These are phyloP conservation scores for Mycena maculata DNA, from an alignment of 768 basidiomycete species.

Conservation along the genomic window DNA sequence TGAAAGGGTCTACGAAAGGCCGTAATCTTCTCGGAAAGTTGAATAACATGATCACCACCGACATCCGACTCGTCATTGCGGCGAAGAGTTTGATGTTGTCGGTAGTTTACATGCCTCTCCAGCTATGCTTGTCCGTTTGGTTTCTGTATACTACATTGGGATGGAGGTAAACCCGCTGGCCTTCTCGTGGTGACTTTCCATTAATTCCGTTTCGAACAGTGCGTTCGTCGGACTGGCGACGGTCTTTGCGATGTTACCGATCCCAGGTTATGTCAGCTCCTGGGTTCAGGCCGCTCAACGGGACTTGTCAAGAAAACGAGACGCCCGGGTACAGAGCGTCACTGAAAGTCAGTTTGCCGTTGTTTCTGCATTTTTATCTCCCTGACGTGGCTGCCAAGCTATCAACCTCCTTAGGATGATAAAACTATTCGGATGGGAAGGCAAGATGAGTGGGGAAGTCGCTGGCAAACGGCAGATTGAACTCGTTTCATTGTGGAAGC, in stretches of 20 bases:
- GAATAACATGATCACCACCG: constrained; percentile 80
- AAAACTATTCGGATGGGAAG: constrained; percentile 78
- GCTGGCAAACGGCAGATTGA: constrained; percentile 70
- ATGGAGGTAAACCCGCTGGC: constrained; percentile 52
- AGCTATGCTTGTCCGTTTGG: constrained; percentile 49
- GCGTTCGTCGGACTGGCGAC: constrained; percentile 66
- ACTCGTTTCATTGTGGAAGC: constrained; percentile 62
- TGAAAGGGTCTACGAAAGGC: constrained; percentile 25
- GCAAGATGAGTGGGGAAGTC: constrained; percentile 64
- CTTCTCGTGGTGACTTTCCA: background rate
- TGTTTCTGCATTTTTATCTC: background rate
- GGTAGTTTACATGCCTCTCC: constrained; percentile 54
- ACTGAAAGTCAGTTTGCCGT: constrained; percentile 62
- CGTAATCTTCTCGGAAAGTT: constrained; percentile 76
- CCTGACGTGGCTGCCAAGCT: constrained; percentile 49
- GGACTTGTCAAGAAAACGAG: constrained; percentile 60
- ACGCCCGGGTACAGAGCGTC: constrained; percentile 69
- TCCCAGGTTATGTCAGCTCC: constrained; percentile 67
- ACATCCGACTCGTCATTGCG: constrained; percentile 54
- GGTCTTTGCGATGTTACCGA: constrained; percentile 64
- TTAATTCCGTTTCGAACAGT: constrained; percentile 40
- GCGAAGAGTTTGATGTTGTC: constrained; percentile 49
- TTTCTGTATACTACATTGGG: constrained; percentile 61
- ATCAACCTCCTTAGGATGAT: constrained; percentile 72
- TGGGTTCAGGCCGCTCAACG: constrained; percentile 59